phyloP scores from a whole-genome alignment of 331 rosid genomes.

The Cucumis variabilis region DNA sequence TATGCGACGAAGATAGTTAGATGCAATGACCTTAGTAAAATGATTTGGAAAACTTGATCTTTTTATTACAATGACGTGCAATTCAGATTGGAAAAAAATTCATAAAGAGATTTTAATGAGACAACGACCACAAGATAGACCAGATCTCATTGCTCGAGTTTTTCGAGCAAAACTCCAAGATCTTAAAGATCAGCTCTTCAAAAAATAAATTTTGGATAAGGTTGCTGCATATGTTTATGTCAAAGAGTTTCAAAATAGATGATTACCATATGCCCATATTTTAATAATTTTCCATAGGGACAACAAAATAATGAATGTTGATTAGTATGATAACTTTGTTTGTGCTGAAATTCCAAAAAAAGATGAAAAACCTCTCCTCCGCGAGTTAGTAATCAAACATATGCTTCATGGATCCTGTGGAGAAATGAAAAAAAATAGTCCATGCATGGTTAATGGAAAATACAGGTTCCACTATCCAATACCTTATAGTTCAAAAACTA shows the following conservation, averaged over 20 bases:
- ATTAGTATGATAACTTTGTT: neutral
- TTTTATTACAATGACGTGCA: neutral
- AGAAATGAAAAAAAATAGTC: neutral
- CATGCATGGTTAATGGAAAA: too few relatives aligned
- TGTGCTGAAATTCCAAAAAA: neutral
- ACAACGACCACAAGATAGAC: neutral
- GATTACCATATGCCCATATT: neutral
- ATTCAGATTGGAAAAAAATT: neutral
- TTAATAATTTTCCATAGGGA: neutral
- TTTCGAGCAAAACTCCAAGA: neutral
- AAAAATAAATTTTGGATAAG: neutral
- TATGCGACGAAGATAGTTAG: neutral
- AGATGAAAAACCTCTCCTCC: too few relatives aligned
- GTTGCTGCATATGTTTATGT: neutral
- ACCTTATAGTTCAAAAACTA: too few relatives aligned
- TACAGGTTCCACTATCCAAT: too few relatives aligned
- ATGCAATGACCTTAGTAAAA: neutral
- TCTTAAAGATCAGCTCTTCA: too few relatives aligned
- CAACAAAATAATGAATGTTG: neutral
- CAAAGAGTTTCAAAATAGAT: neutral
- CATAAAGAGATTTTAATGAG: neutral
- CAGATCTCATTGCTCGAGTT: neutral
- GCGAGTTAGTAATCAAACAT: neutral
- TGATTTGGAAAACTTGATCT: neutral
- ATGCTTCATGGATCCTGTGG: neutral